Conservation (phyloP, 2,329 filamentous ascomycete species). For the Fusarium newnesense region DNA sequence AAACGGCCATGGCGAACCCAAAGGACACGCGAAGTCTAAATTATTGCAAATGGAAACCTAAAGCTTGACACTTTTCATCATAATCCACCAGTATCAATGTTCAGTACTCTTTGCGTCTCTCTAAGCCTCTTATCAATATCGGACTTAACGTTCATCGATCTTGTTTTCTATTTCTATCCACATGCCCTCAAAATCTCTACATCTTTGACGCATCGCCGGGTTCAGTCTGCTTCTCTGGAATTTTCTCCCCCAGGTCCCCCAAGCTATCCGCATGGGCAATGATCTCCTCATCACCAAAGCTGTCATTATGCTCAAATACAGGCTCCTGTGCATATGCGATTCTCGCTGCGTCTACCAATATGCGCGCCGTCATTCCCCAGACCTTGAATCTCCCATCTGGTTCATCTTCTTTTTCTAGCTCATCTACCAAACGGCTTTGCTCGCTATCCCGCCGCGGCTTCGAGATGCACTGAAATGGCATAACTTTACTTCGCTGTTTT, state of each 20-base stretch:
- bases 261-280: conserved; percentile 59
- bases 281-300: conserved; percentile 64
- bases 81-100: background rate
- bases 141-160: background rate
- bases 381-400: conserved; percentile 76
- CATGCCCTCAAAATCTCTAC: conserved; percentile 30
- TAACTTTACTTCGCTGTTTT: background rate
- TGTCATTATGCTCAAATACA: conserved; percentile 77
- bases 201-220: conserved; percentile 48
- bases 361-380: conserved; percentile 94
- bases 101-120: background rate
- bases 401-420: conserved; percentile 59
- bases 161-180: background rate
- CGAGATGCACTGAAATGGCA: conserved; percentile 57
- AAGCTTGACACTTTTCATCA: background rate
- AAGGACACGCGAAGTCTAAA: background rate
- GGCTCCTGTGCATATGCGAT: conserved; percentile 86
- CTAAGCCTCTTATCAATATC: background rate
- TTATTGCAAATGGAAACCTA: background rate
- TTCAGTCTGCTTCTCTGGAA: conserved; percentile 44
- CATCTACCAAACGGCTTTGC: conserved; percentile 56
- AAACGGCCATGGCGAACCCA: background rate
- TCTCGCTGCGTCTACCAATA: conserved; percentile 87
- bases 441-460: conserved; percentile 60
- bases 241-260: conserved; percentile 58